These are phyloP conservation scores for Monosporascus sp. DNA, from an alignment of 2,329 filamentous ascomycete genomes.

Conservation along the genomic window DNA sequence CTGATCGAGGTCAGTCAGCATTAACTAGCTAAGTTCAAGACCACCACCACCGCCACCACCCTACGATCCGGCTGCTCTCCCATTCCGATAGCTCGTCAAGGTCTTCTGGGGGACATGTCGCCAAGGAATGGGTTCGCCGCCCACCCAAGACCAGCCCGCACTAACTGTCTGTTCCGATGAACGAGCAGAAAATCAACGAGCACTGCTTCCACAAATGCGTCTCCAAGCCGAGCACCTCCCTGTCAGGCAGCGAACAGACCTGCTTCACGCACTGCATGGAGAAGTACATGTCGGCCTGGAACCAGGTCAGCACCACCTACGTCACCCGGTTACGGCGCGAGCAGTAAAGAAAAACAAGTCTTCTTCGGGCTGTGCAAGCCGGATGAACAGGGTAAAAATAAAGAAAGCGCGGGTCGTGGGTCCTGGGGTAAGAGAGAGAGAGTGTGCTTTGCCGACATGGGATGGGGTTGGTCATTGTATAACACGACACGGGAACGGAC, in stretches of 20 bases:
- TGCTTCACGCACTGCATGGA: conserved; percentile 77
- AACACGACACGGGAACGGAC: neutral
- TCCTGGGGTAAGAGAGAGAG: neutral
- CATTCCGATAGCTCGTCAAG: too few species aligned
- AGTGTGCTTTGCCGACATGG: neutral
- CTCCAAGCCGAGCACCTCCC: conserved; percentile 59
- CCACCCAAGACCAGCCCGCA: too few species aligned
- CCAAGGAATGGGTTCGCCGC: too few species aligned
- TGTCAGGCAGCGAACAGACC: conserved; percentile 62
- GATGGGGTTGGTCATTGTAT: neutral
- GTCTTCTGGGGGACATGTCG: too few species aligned
- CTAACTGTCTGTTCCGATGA: too few species aligned
- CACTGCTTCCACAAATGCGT: conserved; percentile 78
- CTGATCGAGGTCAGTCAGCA: conserved; percentile 56
- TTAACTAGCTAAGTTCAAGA: too few species aligned
- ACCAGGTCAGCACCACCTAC: conserved; percentile 65
- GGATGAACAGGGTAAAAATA: neutral
- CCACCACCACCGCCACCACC: too few species aligned
- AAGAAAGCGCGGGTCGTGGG: too few species aligned
- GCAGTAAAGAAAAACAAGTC: conserved; percentile 22
- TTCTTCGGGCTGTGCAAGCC: neutral
- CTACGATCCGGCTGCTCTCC: too few species aligned
- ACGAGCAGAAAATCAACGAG: conserved; percentile 66
- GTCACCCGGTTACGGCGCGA: conserved; percentile 59
- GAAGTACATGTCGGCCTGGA: conserved; percentile 80